Evolutionary conservation across 345 rosid species (phyloP).

Genomic region (Cardamine resedifolia): DNA sequence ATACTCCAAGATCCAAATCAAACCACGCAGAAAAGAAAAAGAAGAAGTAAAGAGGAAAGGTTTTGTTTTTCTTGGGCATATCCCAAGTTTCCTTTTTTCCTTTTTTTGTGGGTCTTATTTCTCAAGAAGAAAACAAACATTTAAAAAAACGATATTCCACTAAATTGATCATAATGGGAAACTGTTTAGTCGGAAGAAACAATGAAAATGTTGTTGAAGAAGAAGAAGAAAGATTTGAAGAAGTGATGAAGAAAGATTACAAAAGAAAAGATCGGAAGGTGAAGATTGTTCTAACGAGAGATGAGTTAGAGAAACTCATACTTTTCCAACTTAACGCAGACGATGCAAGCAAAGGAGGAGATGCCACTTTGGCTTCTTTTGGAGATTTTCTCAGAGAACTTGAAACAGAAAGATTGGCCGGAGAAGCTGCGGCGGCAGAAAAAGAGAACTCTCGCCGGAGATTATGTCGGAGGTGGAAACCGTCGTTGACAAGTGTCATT

Average conservation of each 20-base stretch:
- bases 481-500: conserved; percentile 60
- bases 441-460: conserved; percentile 31
- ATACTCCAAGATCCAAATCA: conserved; percentile 7
- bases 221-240: conserved; percentile 21
- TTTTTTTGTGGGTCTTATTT: not conserved
- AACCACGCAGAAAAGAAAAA: not conserved
- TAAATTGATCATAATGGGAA: conserved; percentile 31
- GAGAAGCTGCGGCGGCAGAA: conserved; percentile 28
- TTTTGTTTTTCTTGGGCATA: conserved; percentile 34
- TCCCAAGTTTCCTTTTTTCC: conserved; percentile 36
- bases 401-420: conserved; percentile 32
- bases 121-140: not conserved
- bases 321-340: conserved; percentile 36
- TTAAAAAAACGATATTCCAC: not conserved
- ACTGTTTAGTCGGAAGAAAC: conserved; percentile 32
- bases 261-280: conserved; percentile 38
- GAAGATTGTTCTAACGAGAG: conserved; percentile 33
- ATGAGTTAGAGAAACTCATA: conserved; percentile 38
- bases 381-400: conserved; percentile 42
- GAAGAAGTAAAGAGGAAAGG: conserved; percentile 7
- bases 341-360: conserved; percentile 33
- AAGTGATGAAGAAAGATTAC: conserved; percentile 28
- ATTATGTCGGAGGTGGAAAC: conserved; percentile 49
- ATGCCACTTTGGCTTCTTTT: conserved; percentile 29
- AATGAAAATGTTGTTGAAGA: conserved; percentile 19